Percentiles rank a stretch among this genome's conserved stretches.
These are phyloP conservation scores for Candida pseudoviswanathii DNA, from an alignment of 1,139 yeast genomes.

Conservation along the genomic window DNA sequence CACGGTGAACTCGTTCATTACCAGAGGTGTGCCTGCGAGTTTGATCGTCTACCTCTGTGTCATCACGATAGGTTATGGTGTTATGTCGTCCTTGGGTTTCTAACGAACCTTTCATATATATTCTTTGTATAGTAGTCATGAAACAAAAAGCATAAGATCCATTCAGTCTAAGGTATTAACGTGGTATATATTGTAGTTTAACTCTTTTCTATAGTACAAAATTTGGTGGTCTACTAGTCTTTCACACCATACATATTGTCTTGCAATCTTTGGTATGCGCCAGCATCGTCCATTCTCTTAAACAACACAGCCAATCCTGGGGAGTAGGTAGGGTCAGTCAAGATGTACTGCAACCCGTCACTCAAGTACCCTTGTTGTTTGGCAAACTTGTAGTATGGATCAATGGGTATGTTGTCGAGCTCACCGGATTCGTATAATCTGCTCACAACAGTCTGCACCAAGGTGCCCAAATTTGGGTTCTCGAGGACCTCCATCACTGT, in stretches of 20 bases:
- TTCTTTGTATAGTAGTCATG: not conserved
- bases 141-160: not conserved
- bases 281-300: constrained; percentile 34
- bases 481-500: constrained; percentile 28
- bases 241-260: constrained; percentile 35
- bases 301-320: constrained; percentile 39
- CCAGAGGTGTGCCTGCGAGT: constrained; percentile 87
- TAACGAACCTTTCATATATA: constrained; percentile 17
- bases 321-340: constrained; percentile 33
- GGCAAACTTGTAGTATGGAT: constrained; percentile 22
- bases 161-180: not conserved
- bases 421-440: constrained; percentile 38
- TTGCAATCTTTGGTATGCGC: constrained; percentile 35
- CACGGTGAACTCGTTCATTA: constrained; percentile 79
- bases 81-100: constrained; percentile 61
- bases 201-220: not conserved
- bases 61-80: constrained; percentile 75
- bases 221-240: not conserved
- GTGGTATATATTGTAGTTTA: not conserved
- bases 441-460: constrained; percentile 26
- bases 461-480: constrained; percentile 25
- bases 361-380: constrained; percentile 28
- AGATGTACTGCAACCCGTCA: constrained; percentile 25
- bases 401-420: constrained; percentile 31
- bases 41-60: constrained; percentile 60